phyloP scores from a whole-genome alignment of 2,329 filamentous ascomycete species.

The Diplodia seriata region DNA sequence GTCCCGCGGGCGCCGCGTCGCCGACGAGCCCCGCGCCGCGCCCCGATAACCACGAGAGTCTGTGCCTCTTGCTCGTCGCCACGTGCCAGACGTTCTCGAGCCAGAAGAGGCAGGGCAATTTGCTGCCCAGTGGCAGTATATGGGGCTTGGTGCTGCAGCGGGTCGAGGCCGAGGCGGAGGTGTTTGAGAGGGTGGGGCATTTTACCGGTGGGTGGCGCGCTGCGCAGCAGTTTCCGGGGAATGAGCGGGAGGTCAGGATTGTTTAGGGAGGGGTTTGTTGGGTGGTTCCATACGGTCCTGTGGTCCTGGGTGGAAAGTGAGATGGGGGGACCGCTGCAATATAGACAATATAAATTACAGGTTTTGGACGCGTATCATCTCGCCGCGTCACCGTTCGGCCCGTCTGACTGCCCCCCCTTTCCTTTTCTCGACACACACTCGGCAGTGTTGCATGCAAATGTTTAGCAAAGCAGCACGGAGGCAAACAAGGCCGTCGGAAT shows the following conservation, averaged over 20 bases:
- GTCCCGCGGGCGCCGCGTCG: background rate
- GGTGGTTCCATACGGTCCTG: too few relatives aligned
- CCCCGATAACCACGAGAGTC: background rate
- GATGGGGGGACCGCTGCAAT: too few relatives aligned
- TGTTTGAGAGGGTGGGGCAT: slow-evolving; percentile 8
- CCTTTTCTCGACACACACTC: too few relatives aligned
- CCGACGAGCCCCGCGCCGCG: background rate
- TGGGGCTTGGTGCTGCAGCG: slow-evolving; percentile 1
- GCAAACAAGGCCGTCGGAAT: too few relatives aligned
- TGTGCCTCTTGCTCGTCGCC: slow-evolving; percentile 1
- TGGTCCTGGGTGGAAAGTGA: too few relatives aligned
- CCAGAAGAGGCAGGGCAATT: slow-evolving; percentile 19
- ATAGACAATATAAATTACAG: too few relatives aligned
- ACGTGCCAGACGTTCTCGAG: slow-evolving; percentile 20
- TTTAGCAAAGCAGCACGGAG: too few relatives aligned
- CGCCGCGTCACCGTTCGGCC: too few relatives aligned
- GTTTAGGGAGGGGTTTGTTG: background rate
- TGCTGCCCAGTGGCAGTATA: slow-evolving; percentile 14
- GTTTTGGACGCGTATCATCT: too few relatives aligned
- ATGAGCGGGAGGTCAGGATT: slow-evolving; percentile 9
- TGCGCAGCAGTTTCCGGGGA: slow-evolving; percentile 21
- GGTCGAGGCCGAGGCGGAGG: background rate
- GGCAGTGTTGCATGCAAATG: too few relatives aligned
- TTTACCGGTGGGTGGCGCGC: slow-evolving; percentile 10
- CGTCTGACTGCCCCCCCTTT: too few relatives aligned